phyloP scores from a whole-genome alignment of 139 green algal genomes.

The Chlamydomonas incerta region DNA sequence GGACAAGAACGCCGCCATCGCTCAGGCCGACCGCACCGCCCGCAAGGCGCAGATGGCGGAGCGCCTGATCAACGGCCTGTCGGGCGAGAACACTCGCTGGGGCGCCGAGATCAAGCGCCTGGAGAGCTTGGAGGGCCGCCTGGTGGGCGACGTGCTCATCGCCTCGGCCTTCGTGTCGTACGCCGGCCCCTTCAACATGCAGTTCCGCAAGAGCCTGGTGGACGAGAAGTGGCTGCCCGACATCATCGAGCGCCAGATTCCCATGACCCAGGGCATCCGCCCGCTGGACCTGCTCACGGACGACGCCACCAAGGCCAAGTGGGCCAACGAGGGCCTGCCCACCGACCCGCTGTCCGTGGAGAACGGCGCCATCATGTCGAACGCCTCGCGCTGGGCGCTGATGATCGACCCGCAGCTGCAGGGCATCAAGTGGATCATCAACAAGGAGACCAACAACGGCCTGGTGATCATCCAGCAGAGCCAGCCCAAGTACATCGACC shows the following conservation, averaged over 20 bases:
- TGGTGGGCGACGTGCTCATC: slow-evolving; percentile 87
- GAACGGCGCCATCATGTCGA: slow-evolving; percentile 92
- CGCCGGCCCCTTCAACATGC: slow-evolving; percentile 88
- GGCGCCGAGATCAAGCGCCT: slow-evolving; percentile 82
- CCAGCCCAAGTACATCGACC: slow-evolving; percentile 88
- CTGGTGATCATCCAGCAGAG: slow-evolving; percentile 90
- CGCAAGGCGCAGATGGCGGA: slow-evolving; percentile 89
- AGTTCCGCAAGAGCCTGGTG: slow-evolving; percentile 78
- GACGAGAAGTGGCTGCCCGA: slow-evolving; percentile 85
- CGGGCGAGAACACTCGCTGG: slow-evolving; percentile 91
- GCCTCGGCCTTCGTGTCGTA: slow-evolving; percentile 90
- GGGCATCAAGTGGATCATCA: slow-evolving; percentile 91
- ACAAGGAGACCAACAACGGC: slow-evolving; percentile 77
- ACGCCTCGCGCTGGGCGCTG: slow-evolving; percentile 79
- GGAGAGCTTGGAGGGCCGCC: slow-evolving; percentile 60
- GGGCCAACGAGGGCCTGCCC: slow-evolving; percentile 89
- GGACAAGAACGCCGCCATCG: slow-evolving; percentile 90
- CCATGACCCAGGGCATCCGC: slow-evolving; percentile 67
- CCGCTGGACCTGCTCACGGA: slow-evolving; percentile 73
- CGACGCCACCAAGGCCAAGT: slow-evolving; percentile 78
- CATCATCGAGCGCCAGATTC: slow-evolving; percentile 77
- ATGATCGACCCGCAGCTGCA: slow-evolving; percentile 95
- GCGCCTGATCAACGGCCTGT: slow-evolving; percentile 90
- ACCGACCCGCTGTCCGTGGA: slow-evolving; percentile 86
- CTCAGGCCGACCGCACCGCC: slow-evolving; percentile 85